These are phyloP conservation scores for Solanum ossicruentum DNA, from an alignment of 257 asterid genomes.

Conservation along the genomic window DNA sequence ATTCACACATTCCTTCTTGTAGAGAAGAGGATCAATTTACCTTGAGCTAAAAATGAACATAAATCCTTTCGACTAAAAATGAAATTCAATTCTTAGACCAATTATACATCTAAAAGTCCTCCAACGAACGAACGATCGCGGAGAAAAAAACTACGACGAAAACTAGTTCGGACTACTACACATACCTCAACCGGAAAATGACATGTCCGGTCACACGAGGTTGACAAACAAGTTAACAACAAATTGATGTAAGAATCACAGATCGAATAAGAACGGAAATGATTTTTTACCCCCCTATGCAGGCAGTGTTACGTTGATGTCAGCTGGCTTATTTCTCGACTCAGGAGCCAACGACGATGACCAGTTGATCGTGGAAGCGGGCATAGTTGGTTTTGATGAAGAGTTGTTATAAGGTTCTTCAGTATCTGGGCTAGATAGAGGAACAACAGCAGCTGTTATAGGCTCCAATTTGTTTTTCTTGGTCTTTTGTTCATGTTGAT, in stretches of 20 bases:
- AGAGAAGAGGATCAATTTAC: neutral
- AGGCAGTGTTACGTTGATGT: slow-evolving; percentile 51
- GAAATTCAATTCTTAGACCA: neutral
- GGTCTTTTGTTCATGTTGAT: slow-evolving; percentile 55
- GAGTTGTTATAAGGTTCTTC: slow-evolving; percentile 23
- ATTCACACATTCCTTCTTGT: neutral
- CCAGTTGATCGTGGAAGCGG: slow-evolving; percentile 49
- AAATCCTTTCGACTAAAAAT: neutral
- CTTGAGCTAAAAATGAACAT: neutral
- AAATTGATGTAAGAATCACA: neutral
- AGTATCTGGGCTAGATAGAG: slow-evolving; percentile 35
- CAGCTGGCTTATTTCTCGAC: slow-evolving; percentile 42
- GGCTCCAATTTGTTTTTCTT: slow-evolving; percentile 53
- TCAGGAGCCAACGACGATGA: slow-evolving; percentile 35
- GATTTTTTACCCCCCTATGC: slow-evolving; percentile 3
- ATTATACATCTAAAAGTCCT: neutral
- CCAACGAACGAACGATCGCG: neutral
- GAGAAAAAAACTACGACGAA: neutral
- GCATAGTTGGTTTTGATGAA: neutral
- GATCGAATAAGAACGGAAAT: neutral
- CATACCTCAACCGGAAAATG: neutral
- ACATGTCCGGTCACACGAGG: neutral
- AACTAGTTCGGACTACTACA: neutral
- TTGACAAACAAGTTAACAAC: neutral
- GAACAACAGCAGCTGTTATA: slow-evolving; percentile 26